phyloP scores from a whole-genome alignment of 768 basidiomycete genomes.

The Sarcomyxa edulis region DNA sequence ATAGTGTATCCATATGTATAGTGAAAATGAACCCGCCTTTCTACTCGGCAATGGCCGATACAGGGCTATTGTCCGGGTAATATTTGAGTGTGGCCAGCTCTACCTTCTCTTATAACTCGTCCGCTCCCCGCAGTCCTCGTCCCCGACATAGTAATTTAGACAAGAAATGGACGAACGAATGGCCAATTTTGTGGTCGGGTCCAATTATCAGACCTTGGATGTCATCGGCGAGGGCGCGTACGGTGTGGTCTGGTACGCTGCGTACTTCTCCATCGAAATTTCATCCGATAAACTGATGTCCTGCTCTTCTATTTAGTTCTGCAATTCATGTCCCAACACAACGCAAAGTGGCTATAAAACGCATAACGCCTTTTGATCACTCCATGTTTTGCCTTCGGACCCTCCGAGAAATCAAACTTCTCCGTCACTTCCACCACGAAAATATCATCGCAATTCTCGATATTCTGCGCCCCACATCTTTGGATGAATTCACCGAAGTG shows the following conservation, averaged over 20 bases:
- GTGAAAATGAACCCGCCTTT: no score
- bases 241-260: slow-evolving; percentile 83
- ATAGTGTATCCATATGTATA: no score
- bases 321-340: slow-evolving; percentile 75
- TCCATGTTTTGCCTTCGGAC: slow-evolving; percentile 88
- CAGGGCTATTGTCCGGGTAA: no score
- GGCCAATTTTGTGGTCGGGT: slow-evolving; percentile 42
- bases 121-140: no score
- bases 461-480: slow-evolving; percentile 74
- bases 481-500: slow-evolving; percentile 87
- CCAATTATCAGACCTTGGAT: slow-evolving; percentile 64
- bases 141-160: no score
- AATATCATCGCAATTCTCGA: slow-evolving; percentile 96
- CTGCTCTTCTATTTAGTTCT: no score
- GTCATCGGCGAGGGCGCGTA: slow-evolving; percentile 95
- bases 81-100: no score
- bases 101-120: no score
- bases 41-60: no score
- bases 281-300: no score
- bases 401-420: slow-evolving; percentile 86
- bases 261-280: no score
- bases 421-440: slow-evolving; percentile 80
- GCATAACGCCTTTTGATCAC: slow-evolving; percentile 93
- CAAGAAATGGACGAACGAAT: slow-evolving; percentile 21
- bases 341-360: slow-evolving; percentile 91